Base-by-base conservation (phyloP, 2,329 filamentous ascomycete genomes). In the Drechslera avenae region DNA sequence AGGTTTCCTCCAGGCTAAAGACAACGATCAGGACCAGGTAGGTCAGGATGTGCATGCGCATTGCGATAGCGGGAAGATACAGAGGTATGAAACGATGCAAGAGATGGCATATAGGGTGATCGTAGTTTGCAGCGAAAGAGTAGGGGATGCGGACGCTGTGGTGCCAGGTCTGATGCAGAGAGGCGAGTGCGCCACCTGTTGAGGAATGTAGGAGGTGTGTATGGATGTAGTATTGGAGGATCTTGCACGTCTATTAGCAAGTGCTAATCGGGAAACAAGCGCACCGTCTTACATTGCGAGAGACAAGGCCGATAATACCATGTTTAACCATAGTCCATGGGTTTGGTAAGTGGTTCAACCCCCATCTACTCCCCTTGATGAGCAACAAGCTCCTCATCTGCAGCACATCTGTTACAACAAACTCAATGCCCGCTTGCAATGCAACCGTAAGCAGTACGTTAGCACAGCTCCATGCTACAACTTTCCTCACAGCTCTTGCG, bases 201-300 rank as follows among this genome's bases (percentile, higher is more conserved):
- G 70, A 60, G 0, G 66, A 73, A 73, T 96, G 91, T 7, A 96
- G 80, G 19, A 87, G 52, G 65, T 83, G 82, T 43, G 88, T 86
- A 74, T 96, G 91, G 59, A 90, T 79, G 62, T 85, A 81, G 71
- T 95, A 96, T 50, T 86, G 83, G 9, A 91, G 68, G 5, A 84
- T 64, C 76, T 90, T 26, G 13, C 14, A 8, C 26, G 2, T 26
- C 6, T 9, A 13, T 55, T 17, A 55, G 44, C 36, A 39, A 60
- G 52, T 4, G 10, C 7, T 39, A 35, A 72, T 39, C 13, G 6
- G 44, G 6, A 2, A 33, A 13, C 21, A n/a, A 31, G 17, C 10
- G 10, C 33, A 17, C 3, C 6, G 37, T 64, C 75, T 66, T 67
- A 85, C 79, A 63, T 88, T 86, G 46, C 86, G 78, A n/a, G 81